A percentile compares a stretch with the other conserved stretches of the same genome.
These are phyloP conservation scores for Fusarium gaditjirri DNA, from an alignment of 2,329 filamentous ascomycete species.

Conservation along the genomic window DNA sequence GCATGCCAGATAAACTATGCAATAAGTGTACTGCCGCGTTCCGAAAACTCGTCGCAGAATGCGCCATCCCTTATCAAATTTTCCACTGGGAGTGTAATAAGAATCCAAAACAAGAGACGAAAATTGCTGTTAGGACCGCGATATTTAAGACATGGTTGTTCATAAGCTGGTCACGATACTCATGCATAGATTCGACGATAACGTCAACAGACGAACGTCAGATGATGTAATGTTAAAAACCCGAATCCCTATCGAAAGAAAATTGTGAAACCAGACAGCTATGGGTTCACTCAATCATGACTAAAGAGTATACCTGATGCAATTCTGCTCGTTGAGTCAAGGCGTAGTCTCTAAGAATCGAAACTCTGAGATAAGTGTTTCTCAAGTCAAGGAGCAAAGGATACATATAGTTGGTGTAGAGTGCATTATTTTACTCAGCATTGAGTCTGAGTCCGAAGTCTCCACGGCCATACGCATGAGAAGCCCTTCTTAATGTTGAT, in stretches of 20 bases:
- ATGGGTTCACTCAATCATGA: not conserved
- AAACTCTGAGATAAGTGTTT: not conserved
- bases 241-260: not conserved
- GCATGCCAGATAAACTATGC: slow-evolving; percentile 16
- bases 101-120: not conserved
- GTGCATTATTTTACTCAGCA: not conserved
- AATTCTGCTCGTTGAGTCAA: not conserved
- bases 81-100: not conserved
- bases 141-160: not conserved
- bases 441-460: not conserved
- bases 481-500: not conserved
- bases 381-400: not conserved
- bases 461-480: not conserved
- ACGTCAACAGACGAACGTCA: not conserved
- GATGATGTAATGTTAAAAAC: not conserved
- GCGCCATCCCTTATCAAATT: not conserved
- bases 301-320: not conserved
- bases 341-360: not conserved
- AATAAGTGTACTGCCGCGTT: slow-evolving; percentile 8
- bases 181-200: not conserved
- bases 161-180: not conserved
- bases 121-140: not conserved
- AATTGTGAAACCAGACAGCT: not conserved
- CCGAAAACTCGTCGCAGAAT: not conserved
- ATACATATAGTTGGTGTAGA: not conserved